Percentiles rank a stretch among this genome's conserved stretches.
Conservation (phyloP, 2,329 filamentous ascomycete genomes). For the Ambrosiella xylebori region DNA sequence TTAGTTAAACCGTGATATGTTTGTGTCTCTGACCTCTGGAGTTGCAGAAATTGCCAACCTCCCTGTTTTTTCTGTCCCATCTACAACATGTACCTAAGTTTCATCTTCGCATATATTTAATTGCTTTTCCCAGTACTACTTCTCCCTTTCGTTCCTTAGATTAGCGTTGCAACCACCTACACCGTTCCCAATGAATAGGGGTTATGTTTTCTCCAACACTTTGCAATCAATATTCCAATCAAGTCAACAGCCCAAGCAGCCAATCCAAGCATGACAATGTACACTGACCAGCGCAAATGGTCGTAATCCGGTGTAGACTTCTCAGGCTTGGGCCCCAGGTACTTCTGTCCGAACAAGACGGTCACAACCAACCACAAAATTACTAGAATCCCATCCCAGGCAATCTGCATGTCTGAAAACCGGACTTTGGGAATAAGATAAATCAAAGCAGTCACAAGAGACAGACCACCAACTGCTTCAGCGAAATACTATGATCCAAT, state of each 20-base stretch:
- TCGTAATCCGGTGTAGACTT: conserved; percentile 8
- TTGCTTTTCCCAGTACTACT: too few relatives aligned
- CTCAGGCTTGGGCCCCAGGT: conserved; percentile 7
- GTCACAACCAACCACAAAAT: conserved; percentile 11
- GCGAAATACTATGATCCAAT: conserved; percentile 5
- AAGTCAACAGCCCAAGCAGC: conserved; percentile 9
- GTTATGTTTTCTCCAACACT: background rate
- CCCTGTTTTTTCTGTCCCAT: too few relatives aligned
- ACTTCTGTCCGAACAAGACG: conserved; percentile 6
- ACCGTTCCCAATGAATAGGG: background rate
- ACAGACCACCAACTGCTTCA: conserved; percentile 8
- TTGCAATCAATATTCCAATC: conserved; percentile 7
- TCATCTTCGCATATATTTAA: too few relatives aligned
- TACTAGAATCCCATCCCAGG: conserved; percentile 9
- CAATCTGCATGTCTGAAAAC: conserved; percentile 7
- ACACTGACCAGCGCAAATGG: conserved; percentile 11
- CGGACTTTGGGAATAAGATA: conserved; percentile 11
- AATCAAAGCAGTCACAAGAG: conserved; percentile 8
- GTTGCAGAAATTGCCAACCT: too few relatives aligned
- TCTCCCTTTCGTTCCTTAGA: too few relatives aligned
- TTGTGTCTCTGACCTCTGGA: too few relatives aligned
- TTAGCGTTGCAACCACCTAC: too few relatives aligned
- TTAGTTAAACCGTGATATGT: too few relatives aligned
- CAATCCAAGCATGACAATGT: conserved; percentile 9
- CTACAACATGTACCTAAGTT: too few relatives aligned